Evolutionary conservation across 306 rosid genomes (phyloP).

Genomic region (Amphicarpaea edgeworthii): DNA sequence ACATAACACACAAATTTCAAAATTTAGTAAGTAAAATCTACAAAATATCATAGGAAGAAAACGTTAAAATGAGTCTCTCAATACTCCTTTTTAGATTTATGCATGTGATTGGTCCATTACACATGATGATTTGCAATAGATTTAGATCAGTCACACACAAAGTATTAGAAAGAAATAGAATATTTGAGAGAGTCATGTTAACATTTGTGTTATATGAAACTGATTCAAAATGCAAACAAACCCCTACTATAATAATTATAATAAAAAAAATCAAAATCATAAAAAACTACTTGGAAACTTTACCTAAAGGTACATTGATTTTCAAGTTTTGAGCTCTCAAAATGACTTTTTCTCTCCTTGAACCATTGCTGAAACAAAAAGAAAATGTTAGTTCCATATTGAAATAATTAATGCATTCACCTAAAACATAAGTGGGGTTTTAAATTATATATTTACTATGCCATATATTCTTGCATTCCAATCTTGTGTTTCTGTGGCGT

Average conservation of each 20-base stretch:
- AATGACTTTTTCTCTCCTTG: conserved; percentile 32
- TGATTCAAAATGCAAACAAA: not conserved
- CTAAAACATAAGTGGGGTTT: not conserved
- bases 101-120: too few species aligned
- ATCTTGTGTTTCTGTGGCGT: conserved; percentile 42
- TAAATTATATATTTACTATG: conserved; percentile 41
- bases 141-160: too few species aligned
- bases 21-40: not conserved
- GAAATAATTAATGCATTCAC: not conserved
- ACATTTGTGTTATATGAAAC: not conserved
- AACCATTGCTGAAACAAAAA: conserved; percentile 47
- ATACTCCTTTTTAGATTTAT: too few species aligned
- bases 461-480: conserved; percentile 56
- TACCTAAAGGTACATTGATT: conserved; percentile 63
- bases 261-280: not conserved
- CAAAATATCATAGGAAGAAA: too few species aligned
- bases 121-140: too few species aligned
- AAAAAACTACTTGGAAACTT: not conserved
- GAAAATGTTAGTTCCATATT: not conserved
- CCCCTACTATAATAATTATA: not conserved
- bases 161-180: too few species aligned
- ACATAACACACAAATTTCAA: not conserved
- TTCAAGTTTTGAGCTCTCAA: conserved; percentile 51
- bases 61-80: too few species aligned
- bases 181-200: too few species aligned